Base-by-base conservation (phyloP, 1,139 yeast genomes). In the Candida sanyaensis region DNA sequence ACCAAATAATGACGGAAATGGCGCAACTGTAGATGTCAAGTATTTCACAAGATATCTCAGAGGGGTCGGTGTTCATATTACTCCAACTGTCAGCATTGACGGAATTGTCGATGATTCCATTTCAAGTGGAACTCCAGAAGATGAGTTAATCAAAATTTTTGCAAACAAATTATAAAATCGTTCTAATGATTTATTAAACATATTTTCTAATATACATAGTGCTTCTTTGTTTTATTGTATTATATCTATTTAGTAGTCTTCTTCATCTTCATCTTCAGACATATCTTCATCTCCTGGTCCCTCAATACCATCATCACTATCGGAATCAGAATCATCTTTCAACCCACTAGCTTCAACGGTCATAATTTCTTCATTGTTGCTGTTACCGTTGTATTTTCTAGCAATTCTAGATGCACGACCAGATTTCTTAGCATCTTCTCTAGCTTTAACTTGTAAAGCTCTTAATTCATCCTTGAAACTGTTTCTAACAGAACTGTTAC, bases 81-180 rank as follows among this genome's bases (percentile, higher is more conserved):
- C 95, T 2, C 97, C 97, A n/a, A 84, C 96, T 2, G 86, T 88
- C 12, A 68, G 80, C 30, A 69, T 90, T 44, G 80, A 89, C 61
- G 96, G 96, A 1, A 78, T 87, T 44, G 73, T 66, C 21, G 68
- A 66, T 48, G 66, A 63, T 46, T 49, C 65, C 6, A 60, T 75
- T 36, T 73, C 77, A 41, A 72, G 78, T 52, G 76, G 78, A 5
- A 51, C 64, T 13, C 71, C 69, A 31, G 60, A 60, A 13, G 72
- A 67, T 1, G 69, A 62, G 24, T 64, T 75, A 55, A 56, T 71
- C 10, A 55, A 64, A 42, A 54, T 63, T 34, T 70, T 75, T 43
- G 69, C 55, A 36, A 44, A 45, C 33, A 50, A 50, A 37, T 43
- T 50, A 37, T 50, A 44, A 41, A 13, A 23, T 11, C 10, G 24